phyloP scores from a whole-genome alignment of 2,329 filamentous ascomycete species.

The Aspergillus quadrilineatus region DNA sequence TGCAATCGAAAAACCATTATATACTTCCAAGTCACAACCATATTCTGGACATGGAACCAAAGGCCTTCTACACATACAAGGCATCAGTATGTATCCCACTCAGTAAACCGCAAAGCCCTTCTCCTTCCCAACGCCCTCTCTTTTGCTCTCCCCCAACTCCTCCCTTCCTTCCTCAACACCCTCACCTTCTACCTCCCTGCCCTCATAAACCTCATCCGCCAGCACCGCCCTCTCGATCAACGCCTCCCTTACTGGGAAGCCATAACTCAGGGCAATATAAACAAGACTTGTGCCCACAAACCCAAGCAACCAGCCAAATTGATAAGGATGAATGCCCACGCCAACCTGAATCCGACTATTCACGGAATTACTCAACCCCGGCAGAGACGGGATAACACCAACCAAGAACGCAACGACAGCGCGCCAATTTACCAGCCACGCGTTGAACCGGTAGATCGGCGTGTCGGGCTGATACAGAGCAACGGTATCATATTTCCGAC shows the following conservation, averaged over 20 bases:
- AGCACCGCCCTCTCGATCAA: conserved; percentile 43
- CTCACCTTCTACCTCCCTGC: conserved; percentile 15
- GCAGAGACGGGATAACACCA: conserved; percentile 57
- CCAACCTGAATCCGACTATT: conserved; percentile 40
- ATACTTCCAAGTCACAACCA: no score
- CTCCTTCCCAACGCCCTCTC: conserved; percentile 11
- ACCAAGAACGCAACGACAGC: conserved; percentile 59
- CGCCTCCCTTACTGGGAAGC: conserved; percentile 53
- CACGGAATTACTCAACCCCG: conserved; percentile 52
- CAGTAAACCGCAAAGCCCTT: conserved; percentile 3
- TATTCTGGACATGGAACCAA: background rate
- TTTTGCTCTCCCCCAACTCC: background rate
- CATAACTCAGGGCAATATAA: conserved; percentile 53
- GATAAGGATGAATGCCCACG: conserved; percentile 57
- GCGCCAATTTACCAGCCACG: conserved; percentile 58
- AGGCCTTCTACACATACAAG: background rate
- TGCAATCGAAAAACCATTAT: no score
- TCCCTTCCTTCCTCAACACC: conserved; percentile 6
- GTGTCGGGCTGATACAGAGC: conserved; percentile 52
- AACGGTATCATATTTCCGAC: conserved; percentile 49
- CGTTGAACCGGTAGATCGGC: conserved; percentile 53
- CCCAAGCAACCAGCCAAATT: conserved; percentile 66
- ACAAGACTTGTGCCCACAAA: conserved; percentile 58
- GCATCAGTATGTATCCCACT: no score
- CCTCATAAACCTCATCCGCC: conserved; percentile 39